Evolutionary conservation across 768 basidiomycete species (phyloP).

Genomic region (Tylopilus rubrobrunneus): DNA sequence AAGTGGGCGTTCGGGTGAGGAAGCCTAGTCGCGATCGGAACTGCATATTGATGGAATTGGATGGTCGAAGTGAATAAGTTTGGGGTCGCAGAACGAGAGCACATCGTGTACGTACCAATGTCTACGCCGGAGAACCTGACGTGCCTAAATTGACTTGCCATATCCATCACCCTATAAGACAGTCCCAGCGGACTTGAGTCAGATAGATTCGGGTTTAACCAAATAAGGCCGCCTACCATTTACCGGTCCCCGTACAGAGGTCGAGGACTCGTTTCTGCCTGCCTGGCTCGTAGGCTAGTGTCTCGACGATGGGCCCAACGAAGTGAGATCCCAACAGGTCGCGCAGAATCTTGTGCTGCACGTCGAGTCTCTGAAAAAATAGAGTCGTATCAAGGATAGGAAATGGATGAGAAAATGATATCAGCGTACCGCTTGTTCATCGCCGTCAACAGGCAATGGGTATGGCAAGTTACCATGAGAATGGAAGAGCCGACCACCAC

Average conservation of each 20-base stretch:
- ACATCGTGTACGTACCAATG: constrained; percentile 52
- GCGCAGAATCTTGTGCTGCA: constrained; percentile 46
- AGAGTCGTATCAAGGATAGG: neutral
- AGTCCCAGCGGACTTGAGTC: constrained; percentile 10
- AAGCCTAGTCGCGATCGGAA: constrained; percentile 66
- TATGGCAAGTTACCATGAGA: constrained; percentile 62
- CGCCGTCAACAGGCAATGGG: constrained; percentile 67
- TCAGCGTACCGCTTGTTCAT: constrained; percentile 59
- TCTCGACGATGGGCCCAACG: constrained; percentile 54
- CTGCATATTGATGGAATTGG: constrained; percentile 34
- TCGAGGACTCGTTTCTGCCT: constrained; percentile 59
- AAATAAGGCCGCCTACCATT: constrained; percentile 48
- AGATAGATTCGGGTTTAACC: constrained; percentile 16
- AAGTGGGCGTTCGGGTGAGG: constrained; percentile 60
- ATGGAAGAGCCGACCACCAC: constrained; percentile 62
- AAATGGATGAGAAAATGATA: neutral
- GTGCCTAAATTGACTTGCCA: constrained; percentile 62
- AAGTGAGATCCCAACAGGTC: constrained; percentile 53
- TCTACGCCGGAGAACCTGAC: constrained; percentile 69
- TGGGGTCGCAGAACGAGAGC: constrained; percentile 8
- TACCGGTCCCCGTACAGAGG: constrained; percentile 72
- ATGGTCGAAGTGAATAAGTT: constrained; percentile 4
- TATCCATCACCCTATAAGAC: constrained; percentile 62
- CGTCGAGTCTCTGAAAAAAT: constrained; percentile 46
- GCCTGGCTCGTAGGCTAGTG: constrained; percentile 39